A percentile compares a stretch with the other conserved stretches of the same genome.
These are phyloP conservation scores for Leccinum colubrinum DNA, from an alignment of 1,284 basidiomycete species.

Conservation along the genomic window DNA sequence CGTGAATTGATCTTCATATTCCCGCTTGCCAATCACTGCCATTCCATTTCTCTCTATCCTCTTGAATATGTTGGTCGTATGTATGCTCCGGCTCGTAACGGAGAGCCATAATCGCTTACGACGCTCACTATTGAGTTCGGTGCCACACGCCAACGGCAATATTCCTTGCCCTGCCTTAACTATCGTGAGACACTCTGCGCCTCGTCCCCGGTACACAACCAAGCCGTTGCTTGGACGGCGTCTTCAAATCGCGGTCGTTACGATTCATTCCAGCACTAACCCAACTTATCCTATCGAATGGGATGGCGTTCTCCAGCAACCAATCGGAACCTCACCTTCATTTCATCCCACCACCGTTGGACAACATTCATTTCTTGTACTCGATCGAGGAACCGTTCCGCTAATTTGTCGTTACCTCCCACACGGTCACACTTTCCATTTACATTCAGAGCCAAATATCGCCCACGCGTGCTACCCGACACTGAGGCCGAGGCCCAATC, in stretches of 20 bases:
- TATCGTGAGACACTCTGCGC: slow-evolving; percentile 4
- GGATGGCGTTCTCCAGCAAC: background rate
- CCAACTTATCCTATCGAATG: background rate
- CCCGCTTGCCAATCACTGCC: background rate
- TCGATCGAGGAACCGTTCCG: background rate
- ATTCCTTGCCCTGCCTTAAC: background rate
- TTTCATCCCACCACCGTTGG: slow-evolving; percentile 4
- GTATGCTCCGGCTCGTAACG: background rate
- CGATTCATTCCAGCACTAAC: slow-evolving; percentile 9
- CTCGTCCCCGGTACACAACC: background rate
- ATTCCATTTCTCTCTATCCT: slow-evolving; percentile 4
- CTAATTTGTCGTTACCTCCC: slow-evolving; percentile 4
- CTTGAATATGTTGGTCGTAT: background rate
- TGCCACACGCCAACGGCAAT: slow-evolving; percentile 13
- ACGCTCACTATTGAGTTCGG: background rate
- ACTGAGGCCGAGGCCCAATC: background rate
- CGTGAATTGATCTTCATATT: background rate
- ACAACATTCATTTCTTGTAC: background rate
- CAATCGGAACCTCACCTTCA: slow-evolving; percentile 3
- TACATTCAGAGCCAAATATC: background rate
- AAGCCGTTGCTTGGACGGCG: background rate
- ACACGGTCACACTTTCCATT: slow-evolving; percentile 7
- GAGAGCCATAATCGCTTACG: background rate
- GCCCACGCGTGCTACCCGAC: background rate
- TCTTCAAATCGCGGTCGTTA: background rate